These are phyloP conservation scores for Aspergillus aculeatus DNA, from an alignment of 2,329 filamentous ascomycete genomes.

Conservation along the genomic window DNA sequence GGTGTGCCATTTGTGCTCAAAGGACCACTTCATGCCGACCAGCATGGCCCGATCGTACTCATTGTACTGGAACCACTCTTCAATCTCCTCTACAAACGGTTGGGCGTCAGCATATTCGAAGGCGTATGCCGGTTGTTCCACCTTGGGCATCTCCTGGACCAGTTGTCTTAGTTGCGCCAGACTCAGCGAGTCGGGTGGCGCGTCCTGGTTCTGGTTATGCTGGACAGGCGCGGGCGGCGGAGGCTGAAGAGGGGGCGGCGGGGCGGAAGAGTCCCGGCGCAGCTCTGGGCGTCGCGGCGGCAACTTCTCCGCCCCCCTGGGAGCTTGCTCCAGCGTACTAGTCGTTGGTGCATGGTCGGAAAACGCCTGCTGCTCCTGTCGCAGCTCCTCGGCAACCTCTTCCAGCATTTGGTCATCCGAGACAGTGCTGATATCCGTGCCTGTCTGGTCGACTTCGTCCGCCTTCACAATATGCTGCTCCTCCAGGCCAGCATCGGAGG, in stretches of 20 bases:
- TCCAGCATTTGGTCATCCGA: constrained; percentile 46
- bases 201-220: constrained; percentile 32
- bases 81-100: constrained; percentile 79
- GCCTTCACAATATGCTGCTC: constrained; percentile 48
- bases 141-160: constrained; percentile 69
- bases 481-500: constrained; percentile 24
- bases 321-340: constrained; percentile 5
- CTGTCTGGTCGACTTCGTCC: constrained; percentile 51
- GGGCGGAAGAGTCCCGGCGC: constrained; percentile 37
- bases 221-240: constrained; percentile 48
- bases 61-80: constrained; percentile 96
- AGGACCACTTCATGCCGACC: constrained; percentile 70
- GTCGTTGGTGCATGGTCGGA: constrained; percentile 15
- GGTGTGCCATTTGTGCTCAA: constrained; percentile 71
- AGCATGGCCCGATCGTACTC: constrained; percentile 81
- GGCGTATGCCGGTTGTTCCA: constrained; percentile 74
- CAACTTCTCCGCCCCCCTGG: constrained; percentile 18
- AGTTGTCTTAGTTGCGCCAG: constrained; percentile 70
- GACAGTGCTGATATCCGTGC: constrained; percentile 47
- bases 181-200: constrained; percentile 67
- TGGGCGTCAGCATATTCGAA: constrained; percentile 76
- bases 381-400: constrained; percentile 39
- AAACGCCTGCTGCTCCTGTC: constrained; percentile 31
- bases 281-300: constrained; percentile 35
- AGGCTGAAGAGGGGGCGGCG: constrained; percentile 46